Evolutionary conservation across 2,329 filamentous ascomycete species (phyloP).

Genomic region (Cladosporium sp.): DNA sequence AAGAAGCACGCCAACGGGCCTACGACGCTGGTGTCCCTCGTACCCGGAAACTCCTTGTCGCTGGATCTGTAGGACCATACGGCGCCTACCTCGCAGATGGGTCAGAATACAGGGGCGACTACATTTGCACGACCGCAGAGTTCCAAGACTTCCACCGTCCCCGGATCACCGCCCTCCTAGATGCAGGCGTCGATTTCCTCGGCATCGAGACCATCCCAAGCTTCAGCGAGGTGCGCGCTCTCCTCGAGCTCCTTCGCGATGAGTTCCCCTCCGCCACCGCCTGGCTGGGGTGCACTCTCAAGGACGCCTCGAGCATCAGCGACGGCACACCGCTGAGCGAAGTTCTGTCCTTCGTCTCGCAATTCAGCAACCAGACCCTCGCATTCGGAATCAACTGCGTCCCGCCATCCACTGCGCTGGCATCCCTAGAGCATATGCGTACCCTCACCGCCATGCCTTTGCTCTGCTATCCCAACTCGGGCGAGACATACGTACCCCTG

Average conservation of each 20-base stretch:
- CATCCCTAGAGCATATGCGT: conserved; percentile 31
- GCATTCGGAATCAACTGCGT: conserved; percentile 46
- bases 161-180: conserved; percentile 38
- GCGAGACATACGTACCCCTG: conserved; percentile 43
- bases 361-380: conserved; percentile 31
- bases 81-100: conserved; percentile 46
- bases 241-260: conserved; percentile 35
- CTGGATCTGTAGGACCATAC: conserved; percentile 46
- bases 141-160: conserved; percentile 42
- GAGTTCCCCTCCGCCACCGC: conserved; percentile 36
- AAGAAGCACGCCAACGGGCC: conserved; percentile 35
- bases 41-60: conserved; percentile 32
- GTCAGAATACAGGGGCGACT: conserved; percentile 44
- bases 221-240: conserved; percentile 35
- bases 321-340: conserved; percentile 39
- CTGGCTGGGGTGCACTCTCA: conserved; percentile 42
- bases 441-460: conserved; percentile 32
- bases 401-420: conserved; percentile 31
- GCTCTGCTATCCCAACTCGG: conserved; percentile 43
- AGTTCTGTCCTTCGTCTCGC: conserved; percentile 31
- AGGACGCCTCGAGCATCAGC: conserved; percentile 33
- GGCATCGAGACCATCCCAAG: conserved; percentile 45
- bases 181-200: conserved; percentile 40
- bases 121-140: conserved; percentile 26
- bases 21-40: conserved; percentile 12